phyloP scores from a whole-genome alignment of 306 rosid species.

The Vigna reflexopilosa region DNA sequence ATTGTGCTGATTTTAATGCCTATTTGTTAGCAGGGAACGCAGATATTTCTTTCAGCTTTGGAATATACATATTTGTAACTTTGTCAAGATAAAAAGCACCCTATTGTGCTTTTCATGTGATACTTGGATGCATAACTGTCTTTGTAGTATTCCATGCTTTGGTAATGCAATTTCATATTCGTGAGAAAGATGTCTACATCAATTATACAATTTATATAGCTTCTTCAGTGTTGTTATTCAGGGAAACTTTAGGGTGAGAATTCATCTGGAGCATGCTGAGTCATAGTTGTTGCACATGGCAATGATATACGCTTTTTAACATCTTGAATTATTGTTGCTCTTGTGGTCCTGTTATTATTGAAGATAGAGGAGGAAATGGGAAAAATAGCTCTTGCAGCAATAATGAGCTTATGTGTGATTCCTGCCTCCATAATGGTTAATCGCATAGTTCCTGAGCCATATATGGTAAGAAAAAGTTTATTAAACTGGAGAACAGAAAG shows the following conservation, averaged over 20 bases:
- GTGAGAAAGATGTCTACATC: not conserved
- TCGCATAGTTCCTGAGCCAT: constrained; percentile 74
- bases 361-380: constrained; percentile 63
- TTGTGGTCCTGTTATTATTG: constrained; percentile 18
- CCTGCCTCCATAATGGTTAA: constrained; percentile 70
- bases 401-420: constrained; percentile 83
- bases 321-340: not conserved
- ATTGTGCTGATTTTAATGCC: constrained; percentile 25
- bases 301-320: constrained; percentile 12
- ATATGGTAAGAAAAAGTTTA: constrained; percentile 65
- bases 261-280: constrained; percentile 32
- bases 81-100: not conserved
- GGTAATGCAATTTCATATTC: constrained; percentile 10
- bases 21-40: not conserved
- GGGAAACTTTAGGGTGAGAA: constrained; percentile 6
- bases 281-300: constrained; percentile 19
- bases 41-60: not conserved
- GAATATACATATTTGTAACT: not conserved
- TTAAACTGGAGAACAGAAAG: not conserved
- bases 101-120: not conserved
- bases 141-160: constrained; percentile 23
- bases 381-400: constrained; percentile 62
- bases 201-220: not conserved
- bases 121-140: constrained; percentile 18
- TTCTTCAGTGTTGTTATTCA: constrained; percentile 10